Conservation (phyloP, 208 protist species). For the Naegleria gruberi region DNA sequence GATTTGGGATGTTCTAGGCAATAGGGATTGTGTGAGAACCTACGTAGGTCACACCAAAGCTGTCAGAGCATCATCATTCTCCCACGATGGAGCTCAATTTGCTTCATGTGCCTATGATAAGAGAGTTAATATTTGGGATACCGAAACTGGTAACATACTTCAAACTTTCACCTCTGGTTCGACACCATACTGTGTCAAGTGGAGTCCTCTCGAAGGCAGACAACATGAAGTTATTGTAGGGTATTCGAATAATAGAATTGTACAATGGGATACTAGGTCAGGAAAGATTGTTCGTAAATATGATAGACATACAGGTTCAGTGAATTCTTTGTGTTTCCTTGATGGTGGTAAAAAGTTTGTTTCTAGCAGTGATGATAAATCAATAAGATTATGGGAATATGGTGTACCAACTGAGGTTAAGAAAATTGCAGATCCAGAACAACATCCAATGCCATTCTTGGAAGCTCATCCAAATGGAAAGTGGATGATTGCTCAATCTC, state of each 20-base stretch:
- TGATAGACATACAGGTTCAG: conserved; percentile 85
- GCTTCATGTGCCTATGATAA: conserved; percentile 76
- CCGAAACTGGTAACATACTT: conserved; percentile 65
- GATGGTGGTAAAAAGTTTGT: conserved; percentile 79
- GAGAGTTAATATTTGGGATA: conserved; percentile 82
- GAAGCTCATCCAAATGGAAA: conserved; percentile 74
- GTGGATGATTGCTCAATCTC: conserved; percentile 77
- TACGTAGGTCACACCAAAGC: conserved; percentile 77
- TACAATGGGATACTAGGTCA: conserved; percentile 30
- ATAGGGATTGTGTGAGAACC: conserved; percentile 66
- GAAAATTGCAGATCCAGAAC: conserved; percentile 82
- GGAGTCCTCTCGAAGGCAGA: conserved; percentile 52
- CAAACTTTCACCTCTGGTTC: conserved; percentile 59
- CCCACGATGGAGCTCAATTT: conserved; percentile 68
- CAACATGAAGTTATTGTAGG: conserved; percentile 57
- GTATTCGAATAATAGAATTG: conserved; percentile 51
- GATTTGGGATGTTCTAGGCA: conserved; percentile 73
- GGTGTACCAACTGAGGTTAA: conserved; percentile 89
- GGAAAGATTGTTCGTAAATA: conserved; percentile 70
- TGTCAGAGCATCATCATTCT: conserved; percentile 79
- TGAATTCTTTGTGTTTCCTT: conserved; percentile 87
- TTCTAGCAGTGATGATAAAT: conserved; percentile 87
- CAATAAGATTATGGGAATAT: conserved; percentile 90
- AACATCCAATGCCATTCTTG: conserved; percentile 72
- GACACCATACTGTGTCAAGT: conserved; percentile 55